phyloP scores from a whole-genome alignment of 768 basidiomycete species.

The Tylopilus intermedius region DNA sequence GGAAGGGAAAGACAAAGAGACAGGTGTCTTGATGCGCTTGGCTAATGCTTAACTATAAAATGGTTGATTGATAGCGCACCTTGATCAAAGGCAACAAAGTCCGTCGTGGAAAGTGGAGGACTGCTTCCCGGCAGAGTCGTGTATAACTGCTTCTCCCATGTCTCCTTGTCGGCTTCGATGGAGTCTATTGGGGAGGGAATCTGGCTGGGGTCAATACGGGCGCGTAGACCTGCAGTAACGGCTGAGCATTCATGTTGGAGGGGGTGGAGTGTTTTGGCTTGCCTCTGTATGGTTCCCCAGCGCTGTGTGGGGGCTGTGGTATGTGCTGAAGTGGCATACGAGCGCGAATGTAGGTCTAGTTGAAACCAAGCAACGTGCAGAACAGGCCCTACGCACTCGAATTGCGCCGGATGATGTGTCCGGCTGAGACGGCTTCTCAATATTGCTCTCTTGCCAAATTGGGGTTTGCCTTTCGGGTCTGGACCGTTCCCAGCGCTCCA shows the following conservation, averaged over 20 bases:
- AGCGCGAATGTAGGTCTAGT: not conserved
- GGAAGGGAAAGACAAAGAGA: not conserved
- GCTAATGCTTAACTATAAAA: not conserved
- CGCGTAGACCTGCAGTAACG: constrained; percentile 55
- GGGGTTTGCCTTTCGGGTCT: not conserved
- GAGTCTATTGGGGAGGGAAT: constrained; percentile 87
- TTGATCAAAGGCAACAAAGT: constrained; percentile 89
- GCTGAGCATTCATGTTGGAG: constrained; percentile 1
- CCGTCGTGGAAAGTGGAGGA: constrained; percentile 81
- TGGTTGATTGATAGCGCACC: constrained; percentile 36
- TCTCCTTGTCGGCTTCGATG: constrained; percentile 71
- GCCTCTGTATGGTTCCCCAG: constrained; percentile 47
- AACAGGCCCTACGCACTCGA: constrained; percentile 1
- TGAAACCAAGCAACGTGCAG: not conserved
- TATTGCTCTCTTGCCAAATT: constrained; percentile 12
- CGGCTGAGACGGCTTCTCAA: not conserved
- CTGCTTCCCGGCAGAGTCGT: constrained; percentile 57
- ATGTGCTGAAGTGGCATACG: constrained; percentile 35
- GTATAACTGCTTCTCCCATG: constrained; percentile 71
- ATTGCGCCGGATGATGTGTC: constrained; percentile 1
- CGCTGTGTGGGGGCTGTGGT: constrained; percentile 56
- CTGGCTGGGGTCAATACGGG: constrained; percentile 81
- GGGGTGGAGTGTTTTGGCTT: constrained; percentile 5
- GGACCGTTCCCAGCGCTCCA: not conserved
- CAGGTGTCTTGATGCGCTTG: not conserved